Percentiles rank a stretch among this genome's conserved stretches.
Evolutionary conservation across 345 rosid genomes (phyloP).

Genomic region (Reutealis trisperma): DNA sequence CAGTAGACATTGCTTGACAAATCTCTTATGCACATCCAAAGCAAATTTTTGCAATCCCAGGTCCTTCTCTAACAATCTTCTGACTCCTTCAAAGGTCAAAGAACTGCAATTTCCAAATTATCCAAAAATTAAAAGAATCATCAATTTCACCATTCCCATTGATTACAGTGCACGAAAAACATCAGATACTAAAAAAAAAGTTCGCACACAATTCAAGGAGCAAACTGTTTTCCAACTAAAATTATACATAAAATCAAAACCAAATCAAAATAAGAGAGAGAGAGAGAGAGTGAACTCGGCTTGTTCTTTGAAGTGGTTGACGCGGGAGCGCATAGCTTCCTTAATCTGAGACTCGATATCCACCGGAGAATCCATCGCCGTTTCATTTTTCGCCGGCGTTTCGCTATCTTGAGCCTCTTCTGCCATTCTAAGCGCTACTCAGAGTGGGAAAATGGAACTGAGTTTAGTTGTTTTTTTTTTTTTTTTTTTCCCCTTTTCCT

Average conservation of each 20-base stretch:
- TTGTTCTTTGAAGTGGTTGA: conserved; percentile 58
- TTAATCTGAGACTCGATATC: conserved; percentile 59
- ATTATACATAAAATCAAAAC: neutral
- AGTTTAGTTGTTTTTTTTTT: neutral
- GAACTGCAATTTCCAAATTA: conserved; percentile 43
- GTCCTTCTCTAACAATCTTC: conserved; percentile 84
- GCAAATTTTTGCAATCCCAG: conserved; percentile 62
- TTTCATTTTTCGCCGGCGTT: conserved; percentile 17
- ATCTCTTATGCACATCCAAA: conserved; percentile 76
- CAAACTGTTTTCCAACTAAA: neutral
- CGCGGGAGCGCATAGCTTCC: conserved; percentile 73
- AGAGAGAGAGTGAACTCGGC: conserved; percentile 55
- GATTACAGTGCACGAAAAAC: neutral
- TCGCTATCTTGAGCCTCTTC: conserved; percentile 35
- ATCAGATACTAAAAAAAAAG: neutral
- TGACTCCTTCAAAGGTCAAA: conserved; percentile 77
- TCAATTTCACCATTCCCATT: neutral
- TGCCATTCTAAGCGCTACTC: conserved; percentile 24
- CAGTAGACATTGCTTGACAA: conserved; percentile 57
- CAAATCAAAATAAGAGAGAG: conserved; percentile 5
- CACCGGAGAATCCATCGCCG: neutral
- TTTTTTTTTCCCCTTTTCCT: neutral
- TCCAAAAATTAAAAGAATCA: neutral
- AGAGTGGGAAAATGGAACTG: neutral
- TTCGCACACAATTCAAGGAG: neutral